Evolutionary conservation across 2,329 filamentous ascomycete species (phyloP).

Genomic region (Talaromyces sp.): DNA sequence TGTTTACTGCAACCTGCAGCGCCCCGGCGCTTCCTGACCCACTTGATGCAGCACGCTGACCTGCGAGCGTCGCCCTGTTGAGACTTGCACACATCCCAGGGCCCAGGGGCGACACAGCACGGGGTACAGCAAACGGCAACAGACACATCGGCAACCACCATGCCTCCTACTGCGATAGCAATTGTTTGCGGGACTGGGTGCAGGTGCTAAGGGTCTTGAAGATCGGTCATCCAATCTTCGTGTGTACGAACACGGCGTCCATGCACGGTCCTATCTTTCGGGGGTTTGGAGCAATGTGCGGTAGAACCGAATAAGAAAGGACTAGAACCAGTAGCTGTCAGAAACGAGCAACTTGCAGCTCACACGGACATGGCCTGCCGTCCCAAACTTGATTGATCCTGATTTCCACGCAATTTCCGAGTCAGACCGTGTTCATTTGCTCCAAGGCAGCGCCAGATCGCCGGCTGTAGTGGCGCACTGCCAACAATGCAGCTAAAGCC

Average conservation of each 20-base stretch:
- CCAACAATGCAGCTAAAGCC: constrained; percentile 10
- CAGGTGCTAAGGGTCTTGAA: not conserved
- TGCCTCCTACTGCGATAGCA: not conserved
- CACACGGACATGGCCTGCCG: not conserved
- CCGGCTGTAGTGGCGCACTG: not conserved
- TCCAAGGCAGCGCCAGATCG: not conserved
- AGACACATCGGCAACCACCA: not conserved
- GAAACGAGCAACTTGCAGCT: not conserved
- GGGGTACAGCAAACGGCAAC: not conserved
- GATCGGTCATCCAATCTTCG: not conserved
- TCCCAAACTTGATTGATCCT: not conserved
- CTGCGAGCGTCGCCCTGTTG: not conserved
- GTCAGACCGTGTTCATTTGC: not conserved
- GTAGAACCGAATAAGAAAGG: not conserved
- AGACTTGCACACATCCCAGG: not conserved
- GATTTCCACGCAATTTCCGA: not conserved
- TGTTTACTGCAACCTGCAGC: not conserved
- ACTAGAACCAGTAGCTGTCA: not conserved
- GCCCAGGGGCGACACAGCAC: not conserved
- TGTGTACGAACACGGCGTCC: not conserved
- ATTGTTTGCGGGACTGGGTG: not conserved
- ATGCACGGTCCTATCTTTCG: not conserved
- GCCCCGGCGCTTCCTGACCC: not conserved
- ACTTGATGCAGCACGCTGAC: not conserved
- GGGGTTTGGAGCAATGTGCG: not conserved